A percentile compares a stretch with the other conserved stretches of the same genome.
These are phyloP conservation scores for Pseudopithomyces maydicus DNA, from an alignment of 2,329 filamentous ascomycete species.

Conservation along the genomic window DNA sequence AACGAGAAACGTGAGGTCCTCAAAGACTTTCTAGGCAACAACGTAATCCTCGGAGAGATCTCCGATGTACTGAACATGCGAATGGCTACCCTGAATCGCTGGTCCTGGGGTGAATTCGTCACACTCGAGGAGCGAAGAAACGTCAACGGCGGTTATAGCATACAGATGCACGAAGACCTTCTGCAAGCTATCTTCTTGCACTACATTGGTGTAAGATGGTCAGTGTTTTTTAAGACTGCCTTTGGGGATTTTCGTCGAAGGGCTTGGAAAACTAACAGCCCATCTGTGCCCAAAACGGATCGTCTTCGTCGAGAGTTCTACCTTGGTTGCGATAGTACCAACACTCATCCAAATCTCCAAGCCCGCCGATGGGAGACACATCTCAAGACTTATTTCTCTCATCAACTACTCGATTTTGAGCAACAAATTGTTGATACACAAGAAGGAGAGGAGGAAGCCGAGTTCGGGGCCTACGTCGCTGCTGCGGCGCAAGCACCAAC, in stretches of 20 bases:
- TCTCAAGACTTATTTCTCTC: constrained; percentile 27
- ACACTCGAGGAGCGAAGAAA: constrained; percentile 35
- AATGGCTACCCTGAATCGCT: constrained; percentile 29
- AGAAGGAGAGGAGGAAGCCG: constrained; percentile 40
- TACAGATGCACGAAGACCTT: constrained; percentile 39
- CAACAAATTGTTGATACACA: constrained; percentile 26
- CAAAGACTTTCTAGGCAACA: constrained; percentile 39
- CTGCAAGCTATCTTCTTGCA: constrained; percentile 41
- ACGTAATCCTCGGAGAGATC: constrained; percentile 36
- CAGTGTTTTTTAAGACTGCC: constrained; percentile 35
- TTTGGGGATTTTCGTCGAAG: constrained; percentile 25
- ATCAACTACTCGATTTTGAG: constrained; percentile 31
- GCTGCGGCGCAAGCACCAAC: not conserved
- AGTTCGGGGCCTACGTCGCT: constrained; percentile 17
- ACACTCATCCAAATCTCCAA: constrained; percentile 17
- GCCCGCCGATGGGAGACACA: constrained; percentile 24
- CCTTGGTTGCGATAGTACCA: constrained; percentile 17
- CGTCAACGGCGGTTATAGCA: constrained; percentile 32
- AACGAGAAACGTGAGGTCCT: constrained; percentile 42
- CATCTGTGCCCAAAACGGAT: constrained; percentile 22
- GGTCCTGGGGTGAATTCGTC: constrained; percentile 38
- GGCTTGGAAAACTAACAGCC: constrained; percentile 26
- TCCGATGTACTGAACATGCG: constrained; percentile 41
- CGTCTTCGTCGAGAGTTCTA: constrained; percentile 31
- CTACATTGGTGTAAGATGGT: constrained; percentile 39